Evolutionary conservation across 495 filamentous ascomycete species (phyloP).

Genomic region (Aspergillus conjunctus): DNA sequence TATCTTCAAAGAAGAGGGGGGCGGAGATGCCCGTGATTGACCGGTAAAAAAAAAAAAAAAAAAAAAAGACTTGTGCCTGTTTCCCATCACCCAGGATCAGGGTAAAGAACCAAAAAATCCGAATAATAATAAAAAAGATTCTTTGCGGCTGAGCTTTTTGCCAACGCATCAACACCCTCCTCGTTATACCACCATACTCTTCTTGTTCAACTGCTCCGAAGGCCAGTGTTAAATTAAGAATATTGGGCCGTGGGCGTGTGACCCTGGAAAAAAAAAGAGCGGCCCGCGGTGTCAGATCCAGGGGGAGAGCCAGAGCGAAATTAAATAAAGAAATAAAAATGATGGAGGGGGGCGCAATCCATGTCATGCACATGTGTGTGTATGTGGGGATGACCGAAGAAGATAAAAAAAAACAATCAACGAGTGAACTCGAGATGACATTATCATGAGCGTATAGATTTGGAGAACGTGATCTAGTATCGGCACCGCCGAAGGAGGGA

Average conservation of each 20-base stretch:
- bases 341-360: background rate
- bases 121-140: slow-evolving; percentile 1
- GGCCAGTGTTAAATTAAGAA: slow-evolving; percentile 25
- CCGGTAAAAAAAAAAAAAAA: no score
- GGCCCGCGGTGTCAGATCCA: slow-evolving; percentile 30
- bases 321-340: slow-evolving; percentile 13
- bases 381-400: background rate
- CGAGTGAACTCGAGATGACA: background rate
- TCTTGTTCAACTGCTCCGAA: background rate
- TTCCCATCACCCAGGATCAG: no score
- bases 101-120: no score
- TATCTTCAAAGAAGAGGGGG: no score
- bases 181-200: slow-evolving; percentile 9
- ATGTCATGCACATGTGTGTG: background rate
- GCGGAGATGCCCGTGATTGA: no score
- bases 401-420: background rate
- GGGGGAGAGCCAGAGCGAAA: slow-evolving; percentile 15
- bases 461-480: background rate
- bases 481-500: background rate
- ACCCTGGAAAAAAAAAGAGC: slow-evolving; percentile 34
- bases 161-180: slow-evolving; percentile 36
- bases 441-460: background rate
- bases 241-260: slow-evolving; percentile 36
- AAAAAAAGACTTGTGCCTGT: no score
- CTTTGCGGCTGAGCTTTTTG: slow-evolving; percentile 33